These are phyloP conservation scores for Talaromyces sp. DNA, from an alignment of 2,329 filamentous ascomycete species.

Conservation along the genomic window DNA sequence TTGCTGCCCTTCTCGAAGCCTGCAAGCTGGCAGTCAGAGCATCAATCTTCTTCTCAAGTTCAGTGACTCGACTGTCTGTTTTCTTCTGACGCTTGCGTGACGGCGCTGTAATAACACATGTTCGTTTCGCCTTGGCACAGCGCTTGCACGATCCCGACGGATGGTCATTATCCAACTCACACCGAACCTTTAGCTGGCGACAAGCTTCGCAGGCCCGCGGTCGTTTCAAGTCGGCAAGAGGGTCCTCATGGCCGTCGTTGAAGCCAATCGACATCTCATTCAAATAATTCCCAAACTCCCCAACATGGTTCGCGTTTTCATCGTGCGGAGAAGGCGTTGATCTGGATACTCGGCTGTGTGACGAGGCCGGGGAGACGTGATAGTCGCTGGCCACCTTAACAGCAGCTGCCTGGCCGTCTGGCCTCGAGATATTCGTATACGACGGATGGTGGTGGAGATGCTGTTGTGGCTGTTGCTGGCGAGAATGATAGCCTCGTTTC, in stretches of 20 bases:
- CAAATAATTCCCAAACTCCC: slow-evolving; percentile 1
- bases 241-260: slow-evolving; percentile 17
- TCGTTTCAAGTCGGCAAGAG: slow-evolving; percentile 53
- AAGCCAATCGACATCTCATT: slow-evolving; percentile 8
- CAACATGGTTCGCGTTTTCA: slow-evolving; percentile 9
- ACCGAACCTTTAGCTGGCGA: slow-evolving; percentile 73
- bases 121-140: slow-evolving; percentile 72
- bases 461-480: neutral
- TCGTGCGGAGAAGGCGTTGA: slow-evolving; percentile 12
- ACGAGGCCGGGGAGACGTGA: slow-evolving; percentile 21
- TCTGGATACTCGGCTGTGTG: slow-evolving; percentile 11
- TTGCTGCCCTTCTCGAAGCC: slow-evolving; percentile 36
- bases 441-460: neutral
- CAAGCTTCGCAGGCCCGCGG: slow-evolving; percentile 70
- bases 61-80: slow-evolving; percentile 80
- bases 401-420: slow-evolving; percentile 4
- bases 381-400: slow-evolving; percentile 9
- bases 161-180: slow-evolving; percentile 64
- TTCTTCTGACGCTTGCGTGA: slow-evolving; percentile 82
- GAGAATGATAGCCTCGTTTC: neutral
- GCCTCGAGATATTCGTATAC: neutral
- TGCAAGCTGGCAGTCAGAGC: slow-evolving; percentile 75
- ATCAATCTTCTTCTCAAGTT: slow-evolving; percentile 90
- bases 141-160: slow-evolving; percentile 63
- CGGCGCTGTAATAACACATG: slow-evolving; percentile 70